Conservation (phyloP, 1,284 basidiomycete genomes). For the Fomitopsis schrenkii region DNA sequence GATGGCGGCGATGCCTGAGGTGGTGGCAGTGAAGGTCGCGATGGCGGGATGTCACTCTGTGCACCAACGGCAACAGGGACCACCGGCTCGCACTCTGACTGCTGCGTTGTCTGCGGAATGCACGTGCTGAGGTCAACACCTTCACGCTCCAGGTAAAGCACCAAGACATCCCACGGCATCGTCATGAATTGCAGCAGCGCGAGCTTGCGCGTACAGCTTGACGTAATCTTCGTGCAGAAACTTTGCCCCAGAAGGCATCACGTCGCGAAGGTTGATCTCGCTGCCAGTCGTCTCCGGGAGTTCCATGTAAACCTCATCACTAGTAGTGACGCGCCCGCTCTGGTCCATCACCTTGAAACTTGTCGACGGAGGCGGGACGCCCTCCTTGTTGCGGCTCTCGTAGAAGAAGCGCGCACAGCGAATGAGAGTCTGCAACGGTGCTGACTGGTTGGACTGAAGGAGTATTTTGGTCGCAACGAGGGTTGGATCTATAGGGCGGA, state of each 20-base stretch:
- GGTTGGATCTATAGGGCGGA: not conserved
- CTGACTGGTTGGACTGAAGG: not conserved
- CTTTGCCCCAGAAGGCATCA: not conserved
- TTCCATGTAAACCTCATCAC: not conserved
- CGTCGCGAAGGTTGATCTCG: constrained; percentile 1
- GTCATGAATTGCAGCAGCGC: not conserved
- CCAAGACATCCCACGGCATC: not conserved
- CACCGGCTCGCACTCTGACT: not conserved
- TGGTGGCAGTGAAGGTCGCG: too few species aligned
- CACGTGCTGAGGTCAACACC: not conserved
- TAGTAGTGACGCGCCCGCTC: not conserved
- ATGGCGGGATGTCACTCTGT: too few species aligned
- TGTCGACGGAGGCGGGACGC: not conserved
- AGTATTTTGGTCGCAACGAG: not conserved
- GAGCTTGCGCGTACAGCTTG: not conserved
- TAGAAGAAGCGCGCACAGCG: not conserved
- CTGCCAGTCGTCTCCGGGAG: not conserved
- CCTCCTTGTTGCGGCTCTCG: not conserved
- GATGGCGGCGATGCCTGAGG: too few species aligned
- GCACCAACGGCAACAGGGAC: not conserved
- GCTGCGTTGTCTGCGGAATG: not conserved
- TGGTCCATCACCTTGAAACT: not conserved
- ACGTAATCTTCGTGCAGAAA: not conserved
- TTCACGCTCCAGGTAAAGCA: not conserved
- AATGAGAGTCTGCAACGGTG: not conserved